Base-by-base conservation (phyloP, 2,329 filamentous ascomycete genomes). In the Neospermospora avenae region DNA sequence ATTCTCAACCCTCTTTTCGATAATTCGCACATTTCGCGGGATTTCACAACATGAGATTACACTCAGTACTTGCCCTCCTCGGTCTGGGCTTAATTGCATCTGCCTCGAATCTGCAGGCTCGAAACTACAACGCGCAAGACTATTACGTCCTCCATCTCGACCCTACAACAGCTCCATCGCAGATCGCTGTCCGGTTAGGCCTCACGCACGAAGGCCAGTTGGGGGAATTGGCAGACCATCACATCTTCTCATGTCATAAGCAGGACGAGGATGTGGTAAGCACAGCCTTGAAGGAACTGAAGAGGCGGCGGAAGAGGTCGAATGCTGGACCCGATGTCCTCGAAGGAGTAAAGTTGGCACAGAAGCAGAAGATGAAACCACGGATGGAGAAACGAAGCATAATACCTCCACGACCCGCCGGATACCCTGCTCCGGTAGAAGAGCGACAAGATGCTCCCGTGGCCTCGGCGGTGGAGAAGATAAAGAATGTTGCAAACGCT, bases 81-180 rank as follows among this genome's bases (percentile, higher is more conserved):
- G 77, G 81, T 74, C 75, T 85, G 51, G 76, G 81, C 62, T 81
- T 70, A 74, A 66, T 76, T 25, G 71, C 79, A 62, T 75, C 78
- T 59, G 78, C 81, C 31, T 73, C 79, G 48, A 66, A 68, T 56
- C 74, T 84, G 46, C 77, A 80, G 53, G 77, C 81, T 64, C 88
- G 90, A 68, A 83, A 95, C 71, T 90, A 96, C 79, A 83, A 89
- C 53, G 81, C 83, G 41, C 85, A 92, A 75, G 93, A 99, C 75
- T 98, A 96, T 77, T 97, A 98, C 74, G 92, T 96, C 65, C 81
- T 99, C 49, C 90, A 97, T 67, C 83, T 99, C 70, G 84, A 88
- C 61, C 77, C 83, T 13, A 79, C 82, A 39, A 80, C 83, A 6
- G 80, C 85, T 14, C 91, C 92, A 16, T 76, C 82, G 24, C 80